Percentiles rank a stretch among this genome's conserved stretches.
Conservation (phyloP, 768 basidiomycete species). For the Trametes sanguinea region DNA sequence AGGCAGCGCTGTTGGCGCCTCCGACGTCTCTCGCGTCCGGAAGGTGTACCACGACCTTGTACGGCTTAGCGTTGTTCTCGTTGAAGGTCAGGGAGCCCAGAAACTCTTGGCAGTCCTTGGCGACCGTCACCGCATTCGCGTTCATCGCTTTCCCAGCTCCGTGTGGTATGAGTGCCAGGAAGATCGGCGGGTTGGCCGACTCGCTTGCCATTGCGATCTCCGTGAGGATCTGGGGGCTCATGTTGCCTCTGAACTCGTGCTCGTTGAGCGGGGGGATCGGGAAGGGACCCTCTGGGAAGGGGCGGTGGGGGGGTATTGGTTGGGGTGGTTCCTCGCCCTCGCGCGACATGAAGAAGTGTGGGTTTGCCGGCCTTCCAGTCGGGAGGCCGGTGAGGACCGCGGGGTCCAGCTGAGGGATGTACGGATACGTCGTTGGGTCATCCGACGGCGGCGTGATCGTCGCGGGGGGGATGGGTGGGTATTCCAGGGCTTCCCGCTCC, state of each 20-base stretch:
- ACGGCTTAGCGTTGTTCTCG: neutral
- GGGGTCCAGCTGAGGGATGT: neutral
- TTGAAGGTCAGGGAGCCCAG: neutral
- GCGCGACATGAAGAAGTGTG: neutral
- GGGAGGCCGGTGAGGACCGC: neutral
- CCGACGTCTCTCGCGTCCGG: neutral
- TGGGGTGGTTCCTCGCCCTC: neutral
- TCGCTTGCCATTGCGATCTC: too few species aligned
- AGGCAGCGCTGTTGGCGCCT: neutral
- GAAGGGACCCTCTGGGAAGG: constrained; percentile 4
- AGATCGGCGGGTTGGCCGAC: too few species aligned
- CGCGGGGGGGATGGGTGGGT: neutral
- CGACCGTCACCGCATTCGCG: neutral
- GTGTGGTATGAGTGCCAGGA: neutral
- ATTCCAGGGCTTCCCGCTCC: neutral
- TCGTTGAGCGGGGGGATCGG: neutral
- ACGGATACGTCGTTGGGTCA: neutral
- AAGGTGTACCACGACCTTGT: neutral
- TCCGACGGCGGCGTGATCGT: neutral
- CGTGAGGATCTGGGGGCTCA: neutral
- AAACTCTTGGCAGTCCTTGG: neutral
- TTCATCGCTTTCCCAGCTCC: constrained; percentile 1
- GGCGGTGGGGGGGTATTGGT: neutral
- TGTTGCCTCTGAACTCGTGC: neutral
- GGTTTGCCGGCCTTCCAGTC: neutral